These are phyloP conservation scores for Biscogniauxia sp. DNA, from an alignment of 2,329 filamentous ascomycete genomes.

Conservation along the genomic window DNA sequence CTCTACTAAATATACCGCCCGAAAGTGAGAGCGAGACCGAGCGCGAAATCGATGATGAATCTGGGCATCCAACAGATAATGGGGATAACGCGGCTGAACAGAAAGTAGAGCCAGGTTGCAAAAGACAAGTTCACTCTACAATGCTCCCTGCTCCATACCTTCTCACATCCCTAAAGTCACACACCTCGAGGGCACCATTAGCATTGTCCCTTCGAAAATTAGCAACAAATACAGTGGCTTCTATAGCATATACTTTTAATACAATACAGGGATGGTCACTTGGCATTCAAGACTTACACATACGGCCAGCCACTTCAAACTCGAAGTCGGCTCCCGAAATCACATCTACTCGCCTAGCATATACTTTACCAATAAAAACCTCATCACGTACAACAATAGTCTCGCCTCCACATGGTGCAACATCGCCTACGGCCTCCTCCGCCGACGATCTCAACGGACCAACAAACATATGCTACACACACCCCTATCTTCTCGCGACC, in stretches of 20 bases:
- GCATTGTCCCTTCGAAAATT: conserved; percentile 78
- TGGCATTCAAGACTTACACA: conserved; percentile 83
- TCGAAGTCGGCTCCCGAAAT: conserved; percentile 32
- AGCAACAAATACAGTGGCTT: conserved; percentile 65
- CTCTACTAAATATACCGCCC: conserved; percentile 7
- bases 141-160: conserved; percentile 49
- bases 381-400: conserved; percentile 16
- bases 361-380: conserved; percentile 34
- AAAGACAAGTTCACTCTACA: not conserved
- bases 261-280: conserved; percentile 81
- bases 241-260: conserved; percentile 81
- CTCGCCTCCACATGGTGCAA: conserved; percentile 25
- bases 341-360: conserved; percentile 40
- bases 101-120: not conserved
- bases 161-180: conserved; percentile 76
- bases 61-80: conserved; percentile 3
- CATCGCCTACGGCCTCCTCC: not conserved
- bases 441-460: conserved; percentile 42
- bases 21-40: conserved; percentile 8
- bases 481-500: conserved; percentile 82
- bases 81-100: not conserved
- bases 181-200: conserved; percentile 73
- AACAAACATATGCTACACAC: conserved; percentile 65
- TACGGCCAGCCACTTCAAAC: conserved; percentile 40
- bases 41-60: conserved; percentile 6